phyloP scores from a whole-genome alignment of 768 basidiomycete genomes.

The Psilocybe subaeruginosa region DNA sequence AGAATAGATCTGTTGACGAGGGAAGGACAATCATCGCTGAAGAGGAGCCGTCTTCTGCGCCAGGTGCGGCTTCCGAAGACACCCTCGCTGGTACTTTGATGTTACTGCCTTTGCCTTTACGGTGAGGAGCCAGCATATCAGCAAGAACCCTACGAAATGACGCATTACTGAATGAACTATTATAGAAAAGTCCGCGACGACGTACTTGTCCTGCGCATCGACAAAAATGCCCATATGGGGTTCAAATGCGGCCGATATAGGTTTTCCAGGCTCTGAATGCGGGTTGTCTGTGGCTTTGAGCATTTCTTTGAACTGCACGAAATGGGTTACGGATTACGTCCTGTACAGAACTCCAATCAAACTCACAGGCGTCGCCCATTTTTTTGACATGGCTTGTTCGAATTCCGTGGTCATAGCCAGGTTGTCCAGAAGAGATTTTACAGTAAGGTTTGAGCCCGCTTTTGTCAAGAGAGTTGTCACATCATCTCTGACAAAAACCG shows the following conservation, averaged over 20 bases:
- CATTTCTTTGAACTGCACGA: conserved; percentile 63
- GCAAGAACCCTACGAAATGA: conserved; percentile 65
- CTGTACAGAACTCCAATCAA: neutral
- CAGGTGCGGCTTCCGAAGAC: conserved; percentile 31
- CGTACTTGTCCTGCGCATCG: conserved; percentile 93
- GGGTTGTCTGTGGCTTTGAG: conserved; percentile 53
- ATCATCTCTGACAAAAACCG: conserved; percentile 65
- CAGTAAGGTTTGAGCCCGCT: conserved; percentile 69
- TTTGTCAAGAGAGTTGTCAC: conserved; percentile 81
- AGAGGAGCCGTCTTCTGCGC: conserved; percentile 40
- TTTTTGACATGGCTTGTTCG: conserved; percentile 77
- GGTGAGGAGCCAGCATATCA: conserved; percentile 89
- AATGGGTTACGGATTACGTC: neutral
- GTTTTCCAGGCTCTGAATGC: conserved; percentile 56
- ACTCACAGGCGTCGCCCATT: conserved; percentile 76
- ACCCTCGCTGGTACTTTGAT: conserved; percentile 56
- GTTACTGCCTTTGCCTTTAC: conserved; percentile 44
- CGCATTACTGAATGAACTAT: neutral
- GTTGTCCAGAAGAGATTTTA: conserved; percentile 82
- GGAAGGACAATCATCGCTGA: conserved; percentile 75
- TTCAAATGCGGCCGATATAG: conserved; percentile 91
- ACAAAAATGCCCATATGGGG: conserved; percentile 92
- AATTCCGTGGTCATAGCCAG: conserved; percentile 89
- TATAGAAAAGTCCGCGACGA: neutral
- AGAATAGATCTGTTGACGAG: conserved; percentile 95